phyloP scores from a whole-genome alignment of 345 rosid genomes.

The Cardamine occulta region DNA sequence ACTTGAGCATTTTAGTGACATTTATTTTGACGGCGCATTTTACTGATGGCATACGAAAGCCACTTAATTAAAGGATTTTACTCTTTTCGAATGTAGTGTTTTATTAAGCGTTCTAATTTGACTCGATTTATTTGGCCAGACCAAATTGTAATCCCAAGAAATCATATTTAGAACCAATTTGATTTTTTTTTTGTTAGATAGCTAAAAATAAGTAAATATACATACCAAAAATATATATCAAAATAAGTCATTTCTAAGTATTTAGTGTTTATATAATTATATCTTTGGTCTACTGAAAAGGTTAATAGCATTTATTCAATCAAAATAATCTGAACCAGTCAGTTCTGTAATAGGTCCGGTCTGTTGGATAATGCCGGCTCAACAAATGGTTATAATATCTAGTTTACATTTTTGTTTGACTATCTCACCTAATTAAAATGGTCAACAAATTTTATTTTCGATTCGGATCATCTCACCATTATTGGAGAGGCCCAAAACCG shows the following conservation, averaged over 20 bases:
- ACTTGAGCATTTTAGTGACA: conserved; percentile 25
- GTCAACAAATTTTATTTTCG: not conserved
- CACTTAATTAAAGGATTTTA: not conserved
- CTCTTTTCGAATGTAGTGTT: not conserved
- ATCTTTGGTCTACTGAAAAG: not conserved
- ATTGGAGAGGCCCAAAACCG: not conserved
- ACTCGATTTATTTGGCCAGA: not conserved
- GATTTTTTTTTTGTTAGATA: not conserved
- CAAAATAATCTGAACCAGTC: not conserved
- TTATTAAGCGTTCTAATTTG: not conserved
- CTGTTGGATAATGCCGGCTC: not conserved
- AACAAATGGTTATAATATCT: not conserved
- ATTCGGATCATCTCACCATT: not conserved
- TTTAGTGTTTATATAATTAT: too few relatives aligned
- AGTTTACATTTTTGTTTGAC: not conserved
- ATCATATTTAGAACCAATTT: not conserved
- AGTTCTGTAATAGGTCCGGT: not conserved
- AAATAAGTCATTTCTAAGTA: not conserved
- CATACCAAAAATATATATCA: not conserved
- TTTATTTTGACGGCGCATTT: not conserved
- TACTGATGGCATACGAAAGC: not conserved
- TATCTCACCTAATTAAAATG: not conserved
- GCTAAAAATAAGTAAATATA: too few relatives aligned
- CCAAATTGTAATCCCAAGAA: not conserved
- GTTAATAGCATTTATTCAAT: not conserved